Evolutionary conservation across 805 yeast species (phyloP), one percentile per base, ranked within the genome.

Genomic region (Ogataea zsoltii): DNA sequence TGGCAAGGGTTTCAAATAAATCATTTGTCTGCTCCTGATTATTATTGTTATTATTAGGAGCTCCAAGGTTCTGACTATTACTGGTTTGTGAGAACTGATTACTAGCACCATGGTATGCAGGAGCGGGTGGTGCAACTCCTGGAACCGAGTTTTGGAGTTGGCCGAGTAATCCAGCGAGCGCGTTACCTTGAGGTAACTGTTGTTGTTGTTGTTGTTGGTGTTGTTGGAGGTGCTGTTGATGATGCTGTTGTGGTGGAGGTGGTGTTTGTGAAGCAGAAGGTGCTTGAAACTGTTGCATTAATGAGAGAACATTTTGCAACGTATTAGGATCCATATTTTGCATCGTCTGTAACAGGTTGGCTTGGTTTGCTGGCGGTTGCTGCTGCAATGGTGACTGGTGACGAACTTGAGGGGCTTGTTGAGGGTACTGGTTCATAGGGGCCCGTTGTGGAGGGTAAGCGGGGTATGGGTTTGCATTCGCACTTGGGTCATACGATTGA

Each of bases 1-100:
- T 62, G 16, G 71, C 69, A 38, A 67, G 54, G 31, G 71, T 67
- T 32, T 67, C 71, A 41, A 65, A 61, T 11, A 67, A 49, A 60
- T 61, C 62, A 55, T 59, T 54, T 49, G 75, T 49, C 46, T 63
- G 60, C 38, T 61, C 66, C 40, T 57, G 53, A 35, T 48, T 52
- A 43, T 32, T 36, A 33, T 36, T 47, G 50, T 32, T 48, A 37
- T 40, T 37, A 32, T 34, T 48, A 44, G 45, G 33, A n/a, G 42
- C 37, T 23, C 44, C 38, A 41, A 32, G 35, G 46, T 32, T 42
- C 42, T 23, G 48, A 44, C 25, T 51, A 48, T 43, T 53, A 51
- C 42, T 51, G 28, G 43, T 21, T 21, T 41, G 53, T 7, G 49
- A 29, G 13, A 29, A 33, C 30, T 40, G 51, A 44, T 48, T 51